Evolutionary conservation across 164 flowering plant genomes (phyloP).

Genomic region (Santalum album): DNA sequence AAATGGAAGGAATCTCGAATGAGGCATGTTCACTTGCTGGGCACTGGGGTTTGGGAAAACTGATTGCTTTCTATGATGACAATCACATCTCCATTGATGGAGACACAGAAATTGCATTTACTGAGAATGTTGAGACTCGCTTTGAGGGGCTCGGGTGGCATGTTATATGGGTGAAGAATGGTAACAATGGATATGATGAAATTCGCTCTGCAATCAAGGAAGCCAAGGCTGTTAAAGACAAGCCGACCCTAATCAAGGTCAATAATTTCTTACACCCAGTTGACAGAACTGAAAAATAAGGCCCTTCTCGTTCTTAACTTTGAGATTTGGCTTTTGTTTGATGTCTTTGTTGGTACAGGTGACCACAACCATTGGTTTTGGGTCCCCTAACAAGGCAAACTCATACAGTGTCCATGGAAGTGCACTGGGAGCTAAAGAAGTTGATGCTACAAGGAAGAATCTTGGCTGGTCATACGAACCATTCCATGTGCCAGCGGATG

Average conservation of each 20-base stretch:
- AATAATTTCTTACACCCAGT: background rate
- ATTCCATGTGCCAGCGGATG: conserved; percentile 94
- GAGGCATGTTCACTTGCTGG: conserved; percentile 95
- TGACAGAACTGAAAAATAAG: background rate
- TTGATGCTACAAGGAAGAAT: conserved; percentile 91
- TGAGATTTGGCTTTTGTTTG: background rate
- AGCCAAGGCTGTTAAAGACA: conserved; percentile 88
- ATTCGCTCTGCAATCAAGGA: conserved; percentile 94
- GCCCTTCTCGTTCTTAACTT: background rate
- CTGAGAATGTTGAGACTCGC: conserved; percentile 80
- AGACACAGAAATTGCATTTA: conserved; percentile 88
- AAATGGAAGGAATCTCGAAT: conserved; percentile 96
- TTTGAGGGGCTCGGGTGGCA: conserved; percentile 99
- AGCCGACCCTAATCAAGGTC: conserved; percentile 95
- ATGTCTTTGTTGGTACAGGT: conserved; percentile 36
- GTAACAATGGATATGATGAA: conserved; percentile 91
- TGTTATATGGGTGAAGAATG: conserved; percentile 95
- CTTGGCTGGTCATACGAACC: conserved; percentile 93
- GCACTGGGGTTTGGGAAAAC: conserved; percentile 96
- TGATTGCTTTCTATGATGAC: conserved; percentile 93
- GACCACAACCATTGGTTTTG: conserved; percentile 95
- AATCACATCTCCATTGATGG: conserved; percentile 98
- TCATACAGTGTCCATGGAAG: conserved; percentile 90
- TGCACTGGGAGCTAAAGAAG: conserved; percentile 94
- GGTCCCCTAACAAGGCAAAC: conserved; percentile 96